Evolutionary conservation across 2,329 filamentous ascomycete genomes (phyloP).

Genomic region (Arthroderma uncinatum): DNA sequence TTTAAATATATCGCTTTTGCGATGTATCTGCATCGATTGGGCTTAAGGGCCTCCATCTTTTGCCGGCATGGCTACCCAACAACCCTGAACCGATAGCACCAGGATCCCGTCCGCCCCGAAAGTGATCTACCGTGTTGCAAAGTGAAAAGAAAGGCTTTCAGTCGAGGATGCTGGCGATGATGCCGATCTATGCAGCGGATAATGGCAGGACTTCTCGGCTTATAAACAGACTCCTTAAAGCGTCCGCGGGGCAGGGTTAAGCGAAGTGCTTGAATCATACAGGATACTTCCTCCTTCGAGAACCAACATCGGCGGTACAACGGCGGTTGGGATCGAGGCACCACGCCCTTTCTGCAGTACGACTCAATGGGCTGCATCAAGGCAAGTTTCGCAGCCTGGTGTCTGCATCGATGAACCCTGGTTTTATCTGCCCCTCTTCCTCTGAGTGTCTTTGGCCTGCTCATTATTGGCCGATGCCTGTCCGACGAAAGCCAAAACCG

Average conservation of each 20-base stretch:
- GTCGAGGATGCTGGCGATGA: neutral
- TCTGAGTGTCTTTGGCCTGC: neutral
- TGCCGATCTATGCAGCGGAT: neutral
- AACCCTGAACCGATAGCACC: neutral
- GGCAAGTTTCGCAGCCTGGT: neutral
- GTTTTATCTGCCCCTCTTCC: neutral
- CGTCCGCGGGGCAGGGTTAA: no score
- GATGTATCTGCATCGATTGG: no score
- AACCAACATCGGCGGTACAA: no score
- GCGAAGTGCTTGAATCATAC: no score
- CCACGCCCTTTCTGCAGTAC: no score
- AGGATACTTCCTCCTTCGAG: no score
- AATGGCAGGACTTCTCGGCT: neutral
- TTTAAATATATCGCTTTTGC: no score
- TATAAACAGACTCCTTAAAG: no score
- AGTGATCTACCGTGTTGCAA: neutral
- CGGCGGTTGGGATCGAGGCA: no score
- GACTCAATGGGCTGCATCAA: neutral
- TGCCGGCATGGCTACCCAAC: neutral
- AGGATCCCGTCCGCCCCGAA: neutral
- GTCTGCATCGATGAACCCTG: neutral
- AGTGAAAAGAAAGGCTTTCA: neutral
- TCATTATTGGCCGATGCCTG: neutral
- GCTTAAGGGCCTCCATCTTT: neutral
- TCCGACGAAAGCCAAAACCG: neutral